Evolutionary conservation across 768 basidiomycete species (phyloP), one percentile per base, ranked within the genome.

Genomic region (Tulasnella calospora): DNA sequence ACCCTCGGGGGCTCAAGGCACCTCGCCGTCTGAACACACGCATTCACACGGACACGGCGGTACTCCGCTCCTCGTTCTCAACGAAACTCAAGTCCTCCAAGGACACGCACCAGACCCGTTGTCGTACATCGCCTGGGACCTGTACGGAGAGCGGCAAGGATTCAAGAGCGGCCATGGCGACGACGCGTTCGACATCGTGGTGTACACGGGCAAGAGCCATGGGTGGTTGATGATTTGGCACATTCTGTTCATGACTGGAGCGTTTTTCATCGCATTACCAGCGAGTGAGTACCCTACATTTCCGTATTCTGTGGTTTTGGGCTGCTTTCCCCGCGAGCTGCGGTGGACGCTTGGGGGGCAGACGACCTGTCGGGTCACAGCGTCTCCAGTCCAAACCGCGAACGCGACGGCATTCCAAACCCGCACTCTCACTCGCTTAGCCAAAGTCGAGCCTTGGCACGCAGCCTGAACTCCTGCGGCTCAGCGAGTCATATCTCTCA

Each of bases 191-290:
- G 77, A 78, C 33, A 73, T 71, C 17, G 70, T 78, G 15, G 77
- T 71, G 17, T 78, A 78, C 30, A 23, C 44, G 15, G 69, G 44
- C 21, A 76, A 76, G 40, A 71, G 70, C 40, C 80, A 85, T 35
- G 87, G 89, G 47, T 88, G 92, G 83, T 90, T 95, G 78, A 94
- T 96, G 86, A 85, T 88, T 57, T 83, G 90, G 3, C 96, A 98
- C 83, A 89, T 87, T n/a, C 76, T 91, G 6, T 88, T 89, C 81
- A 93, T 95, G 91, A 86, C 84, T 77, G 83, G 92, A 2, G 95
- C 94, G 21, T 97, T 94, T 85, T 95, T 98, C 82, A 88, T 90
- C 19, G 89, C 90, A 17, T 87, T 98, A 30, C 96, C 96, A 30
- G 87, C 91, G 67, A 90, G 95, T 96, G 83, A 82, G 90, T 83